Base-by-base conservation (phyloP, 148 eudicot species). In the Vaccinium vitisidaea region DNA sequence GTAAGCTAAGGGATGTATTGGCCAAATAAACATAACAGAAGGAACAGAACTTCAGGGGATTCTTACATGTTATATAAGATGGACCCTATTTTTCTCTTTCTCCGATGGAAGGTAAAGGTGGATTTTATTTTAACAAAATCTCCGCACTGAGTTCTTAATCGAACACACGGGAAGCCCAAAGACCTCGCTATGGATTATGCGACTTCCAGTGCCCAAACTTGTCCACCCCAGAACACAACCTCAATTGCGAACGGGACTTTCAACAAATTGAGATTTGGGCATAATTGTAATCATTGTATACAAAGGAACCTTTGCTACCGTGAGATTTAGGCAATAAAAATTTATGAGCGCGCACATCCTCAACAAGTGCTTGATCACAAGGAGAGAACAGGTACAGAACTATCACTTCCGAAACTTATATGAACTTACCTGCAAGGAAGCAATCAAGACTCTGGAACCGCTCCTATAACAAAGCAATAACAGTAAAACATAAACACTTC, bases 371-470 rank as follows among this genome's bases (percentile, higher is more conserved):
- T 18, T 49, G 43, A 21, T 39, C 15, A 56, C 15, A 55, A 9
- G 48, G 55, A 9, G 21, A 56, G 4, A 54, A 83, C 61, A 83
- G 21, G 46, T 30, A 70, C 10, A 50, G 12, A 73, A 54, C 32
- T 39, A 54, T 74, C 53, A 55, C n/a, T 32, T 19, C 36, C 7
- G 23, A 55, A 70, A 74, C 39, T 2, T 56, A 69, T 7, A 13
- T 8, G 65, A 82, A 87, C 75, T 39, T 88, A 95, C 99, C 99
- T 90, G 99, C 99, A 86, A 97, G 97, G 90, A 97, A 97, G 92
- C 99, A 97, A 86, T 97, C 99, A 82, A 97, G 98, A 86, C 92
- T 81, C 15, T 87, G 90, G 89, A 97, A 97, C 48, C 99, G 95
- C 82, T 95, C 98, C 99, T 97, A 85, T 65, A 87, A 56, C 50